Evolutionary conservation across 2,329 filamentous ascomycete genomes (phyloP).

Genomic region (Endothia cerciana): DNA sequence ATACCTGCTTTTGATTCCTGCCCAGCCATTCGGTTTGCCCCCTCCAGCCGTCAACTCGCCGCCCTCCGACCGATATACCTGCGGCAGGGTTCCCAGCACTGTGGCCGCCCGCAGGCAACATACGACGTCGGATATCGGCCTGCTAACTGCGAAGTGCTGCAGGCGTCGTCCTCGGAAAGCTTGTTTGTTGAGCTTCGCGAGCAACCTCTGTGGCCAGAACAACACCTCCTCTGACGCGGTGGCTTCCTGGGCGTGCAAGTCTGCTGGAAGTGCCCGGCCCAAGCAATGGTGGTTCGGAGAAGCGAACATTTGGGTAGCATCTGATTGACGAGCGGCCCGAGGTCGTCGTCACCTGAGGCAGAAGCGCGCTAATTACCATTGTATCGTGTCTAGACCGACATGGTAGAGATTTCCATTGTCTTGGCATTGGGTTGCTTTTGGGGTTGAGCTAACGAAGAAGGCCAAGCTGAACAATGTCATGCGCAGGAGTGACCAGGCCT

Average conservation of each 20-base stretch:
- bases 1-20: not conserved
- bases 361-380: not conserved
- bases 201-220: not conserved
- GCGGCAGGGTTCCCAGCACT: not conserved
- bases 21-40: not conserved
- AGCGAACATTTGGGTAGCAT: not conserved
- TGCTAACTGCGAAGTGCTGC: not conserved
- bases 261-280: not conserved
- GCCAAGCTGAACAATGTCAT: not conserved
- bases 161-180: not conserved
- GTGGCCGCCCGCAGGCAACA: not conserved
- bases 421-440: not conserved
- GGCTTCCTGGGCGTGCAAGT: not conserved
- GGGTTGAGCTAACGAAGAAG: not conserved
- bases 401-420: not conserved
- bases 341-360: too few relatives aligned
- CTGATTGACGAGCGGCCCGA: not conserved
- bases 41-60: not conserved
- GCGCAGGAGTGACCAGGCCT: not conserved
- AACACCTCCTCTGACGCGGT: not conserved
- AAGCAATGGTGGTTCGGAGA: not conserved
- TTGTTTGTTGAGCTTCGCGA: not conserved
- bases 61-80: not conserved
- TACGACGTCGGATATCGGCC: constrained; percentile 6
- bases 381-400: not conserved